Conservation (phyloP, 2,329 filamentous ascomycete genomes). For the Ceratocystis cubensis region DNA sequence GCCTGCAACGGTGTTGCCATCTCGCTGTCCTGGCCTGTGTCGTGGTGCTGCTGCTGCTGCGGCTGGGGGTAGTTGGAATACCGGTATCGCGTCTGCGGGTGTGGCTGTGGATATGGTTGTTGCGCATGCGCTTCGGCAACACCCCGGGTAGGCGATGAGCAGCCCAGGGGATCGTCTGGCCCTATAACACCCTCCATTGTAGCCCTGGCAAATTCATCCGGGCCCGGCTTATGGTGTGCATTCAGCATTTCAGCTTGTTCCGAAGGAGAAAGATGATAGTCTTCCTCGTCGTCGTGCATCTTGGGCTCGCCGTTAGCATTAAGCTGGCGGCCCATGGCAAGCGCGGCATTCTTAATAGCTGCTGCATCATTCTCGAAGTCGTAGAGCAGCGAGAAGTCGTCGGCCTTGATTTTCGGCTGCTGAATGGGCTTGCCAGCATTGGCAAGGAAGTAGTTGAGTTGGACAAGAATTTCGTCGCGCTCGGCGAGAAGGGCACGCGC, state of each 20-base stretch:
- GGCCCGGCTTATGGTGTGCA: background rate
- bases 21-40: background rate
- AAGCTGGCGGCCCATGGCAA: slow-evolving; percentile 3
- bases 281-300: background rate
- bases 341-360: background rate
- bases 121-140: background rate
- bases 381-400: background rate
- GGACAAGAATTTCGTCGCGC: slow-evolving; percentile 26
- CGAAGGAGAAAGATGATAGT: background rate
- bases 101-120: background rate
- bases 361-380: background rate
- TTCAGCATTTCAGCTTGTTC: background rate
- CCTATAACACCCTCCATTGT: background rate
- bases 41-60: background rate
- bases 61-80: background rate
- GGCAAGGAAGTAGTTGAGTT: slow-evolving; percentile 25
- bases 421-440: slow-evolving; percentile 9
- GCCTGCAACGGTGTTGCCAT: background rate
- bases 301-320: slow-evolving; percentile 11
- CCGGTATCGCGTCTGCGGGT: background rate
- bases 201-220: background rate
- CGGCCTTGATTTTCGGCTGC: background rate
- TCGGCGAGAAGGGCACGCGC: slow-evolving; percentile 24
- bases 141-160: background rate
- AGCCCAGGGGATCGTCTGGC: background rate